Evolutionary conservation across 2,329 filamentous ascomycete genomes (phyloP).

Genomic region (Arthrinium phaeospermum): DNA sequence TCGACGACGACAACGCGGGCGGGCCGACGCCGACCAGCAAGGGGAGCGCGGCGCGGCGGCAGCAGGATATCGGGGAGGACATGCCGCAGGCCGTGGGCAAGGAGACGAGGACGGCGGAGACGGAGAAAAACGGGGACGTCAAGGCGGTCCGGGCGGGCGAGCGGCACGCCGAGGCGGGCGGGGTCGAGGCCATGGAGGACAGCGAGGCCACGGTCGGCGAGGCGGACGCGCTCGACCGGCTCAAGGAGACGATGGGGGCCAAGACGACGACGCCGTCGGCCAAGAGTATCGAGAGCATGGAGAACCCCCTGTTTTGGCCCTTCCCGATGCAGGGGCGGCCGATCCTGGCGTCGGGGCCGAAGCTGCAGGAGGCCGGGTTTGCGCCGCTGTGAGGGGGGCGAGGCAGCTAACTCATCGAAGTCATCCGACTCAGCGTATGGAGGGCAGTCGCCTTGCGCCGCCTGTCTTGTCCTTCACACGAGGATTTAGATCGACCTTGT

Average conservation of each 20-base stretch:
- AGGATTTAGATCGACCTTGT: no score
- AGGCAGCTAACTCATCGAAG: background rate
- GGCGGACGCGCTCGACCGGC: constrained; percentile 2
- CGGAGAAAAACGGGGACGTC: background rate
- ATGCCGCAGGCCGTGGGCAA: background rate
- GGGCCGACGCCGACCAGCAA: background rate
- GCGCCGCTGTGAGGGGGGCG: constrained; percentile 37
- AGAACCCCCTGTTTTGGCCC: constrained; percentile 65
- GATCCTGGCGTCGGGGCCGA: constrained; percentile 53
- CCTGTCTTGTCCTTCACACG: no score
- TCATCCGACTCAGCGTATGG: no score
- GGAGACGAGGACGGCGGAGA: background rate
- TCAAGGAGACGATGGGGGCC: constrained; percentile 25
- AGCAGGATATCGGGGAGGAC: background rate
- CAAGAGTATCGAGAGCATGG: constrained; percentile 43
- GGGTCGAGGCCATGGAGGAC: constrained; percentile 33
- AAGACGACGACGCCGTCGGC: background rate
- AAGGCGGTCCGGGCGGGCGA: background rate
- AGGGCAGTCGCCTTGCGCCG: no score
- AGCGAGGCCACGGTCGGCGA: background rate
- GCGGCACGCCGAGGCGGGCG: background rate
- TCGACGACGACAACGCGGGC: background rate
- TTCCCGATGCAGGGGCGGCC: constrained; percentile 66
- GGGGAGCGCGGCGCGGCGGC: background rate
- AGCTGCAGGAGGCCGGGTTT: constrained; percentile 60